Evolutionary conservation across 1,284 basidiomycete genomes (phyloP).

Genomic region (Coniferiporia sulphurascens): DNA sequence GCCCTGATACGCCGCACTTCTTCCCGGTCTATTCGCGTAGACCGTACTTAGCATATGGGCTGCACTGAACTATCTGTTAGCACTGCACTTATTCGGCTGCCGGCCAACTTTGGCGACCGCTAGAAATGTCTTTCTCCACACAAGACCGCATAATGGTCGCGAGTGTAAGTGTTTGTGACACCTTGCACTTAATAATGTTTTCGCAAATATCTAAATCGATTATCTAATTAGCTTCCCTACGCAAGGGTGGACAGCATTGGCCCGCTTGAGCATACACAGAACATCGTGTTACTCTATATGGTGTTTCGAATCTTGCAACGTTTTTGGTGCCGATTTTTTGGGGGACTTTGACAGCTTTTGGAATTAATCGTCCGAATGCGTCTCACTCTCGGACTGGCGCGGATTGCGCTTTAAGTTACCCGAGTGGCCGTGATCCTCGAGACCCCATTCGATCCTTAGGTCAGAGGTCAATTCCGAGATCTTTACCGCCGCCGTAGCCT

Average conservation of each 20-base stretch:
- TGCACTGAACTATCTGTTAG: background rate
- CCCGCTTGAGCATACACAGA: background rate
- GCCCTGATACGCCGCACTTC: background rate
- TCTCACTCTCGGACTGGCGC: slow-evolving; percentile 1
- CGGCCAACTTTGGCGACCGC: background rate
- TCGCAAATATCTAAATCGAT: background rate
- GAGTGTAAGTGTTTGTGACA: background rate
- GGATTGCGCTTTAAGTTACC: background rate
- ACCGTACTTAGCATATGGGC: background rate
- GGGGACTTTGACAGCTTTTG: background rate
- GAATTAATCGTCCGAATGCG: background rate
- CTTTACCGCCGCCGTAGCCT: slow-evolving; percentile 9
- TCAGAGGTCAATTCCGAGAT: background rate
- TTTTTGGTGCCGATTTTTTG: background rate
- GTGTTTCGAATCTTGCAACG: background rate
- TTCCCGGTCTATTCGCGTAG: background rate
- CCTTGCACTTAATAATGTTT: background rate
- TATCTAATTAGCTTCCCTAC: background rate
- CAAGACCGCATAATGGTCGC: background rate
- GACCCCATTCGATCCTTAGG: slow-evolving; percentile 4
- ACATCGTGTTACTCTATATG: background rate
- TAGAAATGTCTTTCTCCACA: background rate
- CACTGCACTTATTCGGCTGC: slow-evolving; percentile 4
- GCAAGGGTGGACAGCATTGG: background rate
- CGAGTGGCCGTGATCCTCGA: background rate